A percentile compares a stretch with the other conserved stretches of the same genome.
Evolutionary conservation across 2,329 filamentous ascomycete species (phyloP).

Genomic region (Diaporthe ilicicola): DNA sequence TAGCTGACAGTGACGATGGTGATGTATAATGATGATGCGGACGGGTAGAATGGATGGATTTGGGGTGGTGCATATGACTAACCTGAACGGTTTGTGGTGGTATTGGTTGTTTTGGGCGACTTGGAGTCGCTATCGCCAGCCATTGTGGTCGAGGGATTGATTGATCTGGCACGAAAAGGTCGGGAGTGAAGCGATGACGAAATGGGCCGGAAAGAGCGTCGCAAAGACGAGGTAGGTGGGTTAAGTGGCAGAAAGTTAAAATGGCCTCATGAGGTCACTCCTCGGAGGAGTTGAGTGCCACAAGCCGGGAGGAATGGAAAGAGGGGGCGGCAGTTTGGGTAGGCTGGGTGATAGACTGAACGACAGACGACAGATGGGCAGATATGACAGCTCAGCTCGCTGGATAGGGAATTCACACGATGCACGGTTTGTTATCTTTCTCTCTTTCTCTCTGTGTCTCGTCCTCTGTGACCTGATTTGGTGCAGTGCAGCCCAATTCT

Average conservation of each 20-base stretch:
- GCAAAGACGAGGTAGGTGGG: conserved; percentile 18
- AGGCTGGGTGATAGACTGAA: conserved; percentile 2
- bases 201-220: conserved; percentile 28
- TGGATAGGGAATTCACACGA: not conserved
- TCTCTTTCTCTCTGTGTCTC: not conserved
- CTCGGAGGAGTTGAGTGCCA: conserved; percentile 21
- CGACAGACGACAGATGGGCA: not conserved
- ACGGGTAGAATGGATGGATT: conserved; percentile 2
- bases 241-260: conserved; percentile 30
- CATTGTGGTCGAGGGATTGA: conserved; percentile 27
- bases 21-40: not conserved
- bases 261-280: conserved; percentile 32
- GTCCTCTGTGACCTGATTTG: not conserved
- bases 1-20: not conserved
- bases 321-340: not conserved
- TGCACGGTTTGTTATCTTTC: conserved; percentile 11
- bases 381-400: not conserved
- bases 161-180: conserved; percentile 6
- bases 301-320: not conserved
- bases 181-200: conserved; percentile 55
- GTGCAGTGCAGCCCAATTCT: not conserved
- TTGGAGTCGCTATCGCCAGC: conserved; percentile 50
- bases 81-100: conserved; percentile 31
- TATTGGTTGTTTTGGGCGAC: conserved; percentile 56
- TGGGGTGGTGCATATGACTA: conserved; percentile 24